Evolutionary conservation across 805 yeast species (phyloP).

Genomic region (Pichia membranifaciens): DNA sequence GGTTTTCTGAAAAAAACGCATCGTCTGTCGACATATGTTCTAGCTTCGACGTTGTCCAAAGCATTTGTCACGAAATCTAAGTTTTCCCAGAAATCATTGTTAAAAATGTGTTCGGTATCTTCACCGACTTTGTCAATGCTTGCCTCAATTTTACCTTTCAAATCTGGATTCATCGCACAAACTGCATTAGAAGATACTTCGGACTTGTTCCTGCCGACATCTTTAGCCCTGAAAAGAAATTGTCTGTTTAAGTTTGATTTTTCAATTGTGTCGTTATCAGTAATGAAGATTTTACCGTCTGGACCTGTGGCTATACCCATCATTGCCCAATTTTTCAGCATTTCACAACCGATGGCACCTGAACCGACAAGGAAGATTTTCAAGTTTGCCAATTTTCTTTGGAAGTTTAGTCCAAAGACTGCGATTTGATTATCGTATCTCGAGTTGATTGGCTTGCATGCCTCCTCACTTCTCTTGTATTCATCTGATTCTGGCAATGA

Average conservation of each 20-base stretch:
- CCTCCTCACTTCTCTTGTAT: slow-evolving; percentile 60
- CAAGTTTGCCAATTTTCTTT: slow-evolving; percentile 65
- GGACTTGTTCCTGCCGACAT: slow-evolving; percentile 87
- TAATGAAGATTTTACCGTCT: slow-evolving; percentile 73
- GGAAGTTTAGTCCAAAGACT: slow-evolving; percentile 78
- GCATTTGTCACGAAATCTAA: slow-evolving; percentile 94
- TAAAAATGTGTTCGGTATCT: slow-evolving; percentile 83
- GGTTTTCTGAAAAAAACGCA: slow-evolving; percentile 92
- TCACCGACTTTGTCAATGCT: slow-evolving; percentile 85
- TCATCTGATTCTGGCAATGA: slow-evolving; percentile 62
- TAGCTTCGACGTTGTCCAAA: slow-evolving; percentile 93
- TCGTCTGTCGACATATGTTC: slow-evolving; percentile 95
- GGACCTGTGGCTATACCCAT: slow-evolving; percentile 93
- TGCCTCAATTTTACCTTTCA: slow-evolving; percentile 69
- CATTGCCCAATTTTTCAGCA: slow-evolving; percentile 97
- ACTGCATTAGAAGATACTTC: slow-evolving; percentile 88
- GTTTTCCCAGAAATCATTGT: slow-evolving; percentile 77
- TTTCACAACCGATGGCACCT: slow-evolving; percentile 99
- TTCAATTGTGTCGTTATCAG: slow-evolving; percentile 94
- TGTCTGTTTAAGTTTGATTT: slow-evolving; percentile 95
- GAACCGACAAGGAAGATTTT: slow-evolving; percentile 91
- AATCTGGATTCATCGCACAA: slow-evolving; percentile 75
- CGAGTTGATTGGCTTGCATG: slow-evolving; percentile 68
- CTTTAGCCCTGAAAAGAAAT: slow-evolving; percentile 88
- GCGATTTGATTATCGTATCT: slow-evolving; percentile 96